These are phyloP conservation scores for Lobosporangium transversale DNA, from an alignment of 192 early-diverging fungal species.

Conservation along the genomic window DNA sequence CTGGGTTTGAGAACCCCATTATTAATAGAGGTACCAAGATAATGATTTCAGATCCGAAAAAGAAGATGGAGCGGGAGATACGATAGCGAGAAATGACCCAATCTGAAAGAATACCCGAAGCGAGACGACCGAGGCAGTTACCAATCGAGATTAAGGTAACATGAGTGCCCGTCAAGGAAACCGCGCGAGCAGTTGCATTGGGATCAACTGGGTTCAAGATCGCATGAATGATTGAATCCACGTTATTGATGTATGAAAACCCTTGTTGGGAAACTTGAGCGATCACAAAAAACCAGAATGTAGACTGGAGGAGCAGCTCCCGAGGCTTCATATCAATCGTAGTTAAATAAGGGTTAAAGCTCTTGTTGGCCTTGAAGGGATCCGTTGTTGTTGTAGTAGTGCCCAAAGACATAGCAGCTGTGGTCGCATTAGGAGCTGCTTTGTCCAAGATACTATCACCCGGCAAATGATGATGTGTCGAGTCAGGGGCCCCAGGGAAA, in stretches of 20 bases:
- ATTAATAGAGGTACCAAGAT: slow-evolving; percentile 42
- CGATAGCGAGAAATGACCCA: slow-evolving; percentile 49
- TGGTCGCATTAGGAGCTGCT: slow-evolving; percentile 25
- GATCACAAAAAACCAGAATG: slow-evolving; percentile 52
- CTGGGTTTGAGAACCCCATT: slow-evolving; percentile 29
- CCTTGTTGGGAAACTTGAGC: slow-evolving; percentile 49
- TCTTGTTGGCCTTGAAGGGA: slow-evolving; percentile 7
- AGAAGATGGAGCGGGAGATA: slow-evolving; percentile 50
- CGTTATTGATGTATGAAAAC: slow-evolving; percentile 52
- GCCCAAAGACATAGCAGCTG: too few species aligned
- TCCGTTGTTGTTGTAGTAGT: background rate
- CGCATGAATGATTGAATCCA: slow-evolving; percentile 49
- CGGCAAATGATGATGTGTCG: slow-evolving; percentile 20
- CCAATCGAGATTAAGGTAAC: slow-evolving; percentile 46
- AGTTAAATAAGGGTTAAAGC: slow-evolving; percentile 40
- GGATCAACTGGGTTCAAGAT: slow-evolving; percentile 40
- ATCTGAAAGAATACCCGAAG: slow-evolving; percentile 45
- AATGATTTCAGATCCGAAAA: slow-evolving; percentile 40
- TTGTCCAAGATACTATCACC: slow-evolving; percentile 34
- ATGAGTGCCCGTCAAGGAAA: slow-evolving; percentile 42
- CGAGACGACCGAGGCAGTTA: slow-evolving; percentile 49
- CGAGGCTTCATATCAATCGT: slow-evolving; percentile 46
- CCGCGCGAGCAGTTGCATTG: slow-evolving; percentile 12
- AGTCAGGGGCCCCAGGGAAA: background rate
- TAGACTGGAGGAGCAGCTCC: slow-evolving; percentile 31